Percentiles rank a stretch among this genome's conserved stretches.
Conservation (phyloP, 768 basidiomycete species). For the Leccinum rimulosum region DNA sequence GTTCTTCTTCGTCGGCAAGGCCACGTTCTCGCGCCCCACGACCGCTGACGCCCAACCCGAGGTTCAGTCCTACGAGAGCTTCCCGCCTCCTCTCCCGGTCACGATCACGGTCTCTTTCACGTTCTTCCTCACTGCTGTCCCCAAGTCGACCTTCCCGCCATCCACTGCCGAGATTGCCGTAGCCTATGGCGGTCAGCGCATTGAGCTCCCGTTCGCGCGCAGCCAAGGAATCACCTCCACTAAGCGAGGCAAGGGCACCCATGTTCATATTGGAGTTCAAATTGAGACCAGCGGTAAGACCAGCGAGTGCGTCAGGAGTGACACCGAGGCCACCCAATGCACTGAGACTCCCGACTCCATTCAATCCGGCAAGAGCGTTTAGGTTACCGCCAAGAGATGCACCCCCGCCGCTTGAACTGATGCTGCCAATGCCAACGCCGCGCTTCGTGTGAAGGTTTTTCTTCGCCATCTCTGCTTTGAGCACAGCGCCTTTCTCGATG, state of each 20-base stretch:
- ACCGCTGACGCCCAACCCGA: slow-evolving; percentile 25
- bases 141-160: slow-evolving; percentile 37
- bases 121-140: slow-evolving; percentile 34
- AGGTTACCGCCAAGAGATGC: slow-evolving; percentile 28
- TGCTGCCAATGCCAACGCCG: slow-evolving; percentile 68
- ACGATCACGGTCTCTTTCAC: slow-evolving; percentile 49
- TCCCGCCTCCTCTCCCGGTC: slow-evolving; percentile 41
- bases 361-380: slow-evolving; percentile 23
- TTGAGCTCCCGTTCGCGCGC: slow-evolving; percentile 48
- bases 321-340: slow-evolving; percentile 25
- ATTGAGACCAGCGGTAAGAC: slow-evolving; percentile 30
- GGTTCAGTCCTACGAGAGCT: slow-evolving; percentile 41
- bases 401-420: slow-evolving; percentile 26
- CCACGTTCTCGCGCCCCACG: slow-evolving; percentile 63
- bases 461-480: slow-evolving; percentile 99
- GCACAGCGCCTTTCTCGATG: slow-evolving; percentile 84
- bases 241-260: slow-evolving; percentile 25
- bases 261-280: slow-evolving; percentile 29
- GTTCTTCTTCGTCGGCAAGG: slow-evolving; percentile 57
- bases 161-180: slow-evolving; percentile 33
- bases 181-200: slow-evolving; percentile 47
- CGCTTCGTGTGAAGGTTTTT: slow-evolving; percentile 98
- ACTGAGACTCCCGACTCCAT: slow-evolving; percentile 28
- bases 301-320: slow-evolving; percentile 27
- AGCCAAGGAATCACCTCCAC: slow-evolving; percentile 29